Percentiles rank a stretch among this genome's conserved stretches.
Conservation (phyloP, 2,329 filamentous ascomycete species). For the Verticillium klebahnii region DNA sequence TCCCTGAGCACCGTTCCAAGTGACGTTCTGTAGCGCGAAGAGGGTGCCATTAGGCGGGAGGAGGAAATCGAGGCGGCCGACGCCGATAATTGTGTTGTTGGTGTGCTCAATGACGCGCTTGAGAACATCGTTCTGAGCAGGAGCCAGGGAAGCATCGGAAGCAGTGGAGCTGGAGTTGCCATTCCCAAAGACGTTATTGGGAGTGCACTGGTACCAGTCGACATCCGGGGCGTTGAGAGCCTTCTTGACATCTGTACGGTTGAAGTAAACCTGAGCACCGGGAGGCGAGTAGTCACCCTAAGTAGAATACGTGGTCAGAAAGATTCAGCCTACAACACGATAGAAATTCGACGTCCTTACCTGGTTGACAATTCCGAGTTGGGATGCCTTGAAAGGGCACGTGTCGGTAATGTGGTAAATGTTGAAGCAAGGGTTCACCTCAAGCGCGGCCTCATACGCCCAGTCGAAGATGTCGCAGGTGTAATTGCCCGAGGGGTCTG, state of each 20-base stretch:
- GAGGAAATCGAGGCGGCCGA: conserved; percentile 42
- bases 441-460: conserved; percentile 48
- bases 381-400: conserved; percentile 67
- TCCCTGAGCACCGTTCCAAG: conserved; percentile 61
- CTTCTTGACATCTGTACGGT: conserved; percentile 63
- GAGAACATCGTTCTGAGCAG: conserved; percentile 11
- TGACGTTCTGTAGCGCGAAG: conserved; percentile 67
- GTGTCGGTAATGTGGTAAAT: conserved; percentile 71
- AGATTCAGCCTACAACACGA: too few relatives aligned
- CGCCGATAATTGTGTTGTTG: conserved; percentile 25
- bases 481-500: conserved; percentile 24
- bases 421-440: conserved; percentile 74
- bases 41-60: conserved; percentile 60
- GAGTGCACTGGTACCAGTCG: conserved; percentile 21
- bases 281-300: conserved; percentile 55
- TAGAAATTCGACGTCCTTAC: not conserved
- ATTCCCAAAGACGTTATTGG: conserved; percentile 18
- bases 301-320: not conserved
- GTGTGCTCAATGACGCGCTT: conserved; percentile 23
- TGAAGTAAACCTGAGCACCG: conserved; percentile 63
- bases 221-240: conserved; percentile 59
- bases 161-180: conserved; percentile 6
- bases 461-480: conserved; percentile 53
- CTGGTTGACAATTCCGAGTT: conserved; percentile 64
- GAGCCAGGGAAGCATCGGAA: conserved; percentile 7